Percentiles rank a stretch among this genome's conserved stretches.
Conservation (phyloP, 768 basidiomycete genomes). For the Punctularia strigosozonata region DNA sequence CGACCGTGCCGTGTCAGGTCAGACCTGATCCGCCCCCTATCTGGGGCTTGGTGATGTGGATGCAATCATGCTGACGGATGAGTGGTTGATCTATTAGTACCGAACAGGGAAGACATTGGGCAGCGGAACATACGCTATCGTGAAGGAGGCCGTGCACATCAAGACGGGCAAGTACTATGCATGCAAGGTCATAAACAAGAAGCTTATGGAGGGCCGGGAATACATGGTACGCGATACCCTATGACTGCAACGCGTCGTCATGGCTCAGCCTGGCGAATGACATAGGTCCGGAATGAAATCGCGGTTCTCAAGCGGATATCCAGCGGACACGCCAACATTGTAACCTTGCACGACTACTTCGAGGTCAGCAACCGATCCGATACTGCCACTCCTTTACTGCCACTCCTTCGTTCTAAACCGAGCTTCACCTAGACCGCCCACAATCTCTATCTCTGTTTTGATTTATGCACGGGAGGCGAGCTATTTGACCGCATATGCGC, state of each 20-base stretch:
- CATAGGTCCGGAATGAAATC: constrained; percentile 92
- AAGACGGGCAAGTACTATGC: constrained; percentile 91
- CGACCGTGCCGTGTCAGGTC: neutral
- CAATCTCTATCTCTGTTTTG: constrained; percentile 91
- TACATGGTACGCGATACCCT: constrained; percentile 64
- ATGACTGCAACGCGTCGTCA: constrained; percentile 4
- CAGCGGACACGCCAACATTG: constrained; percentile 81
- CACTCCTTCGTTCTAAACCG: no score
- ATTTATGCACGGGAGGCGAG: constrained; percentile 94
- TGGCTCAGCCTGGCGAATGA: neutral
- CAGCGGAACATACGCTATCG: constrained; percentile 91
- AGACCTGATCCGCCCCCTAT: neutral
- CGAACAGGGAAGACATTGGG: constrained; percentile 82
- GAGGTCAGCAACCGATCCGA: constrained; percentile 70
- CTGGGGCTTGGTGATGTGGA: neutral
- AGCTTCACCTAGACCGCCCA: constrained; percentile 54
- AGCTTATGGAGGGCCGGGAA: constrained; percentile 95
- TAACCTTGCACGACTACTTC: constrained; percentile 93
- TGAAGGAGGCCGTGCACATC: constrained; percentile 92
- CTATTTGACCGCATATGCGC: constrained; percentile 99
- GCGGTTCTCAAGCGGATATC: constrained; percentile 89
- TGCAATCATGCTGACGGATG: neutral
- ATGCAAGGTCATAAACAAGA: constrained; percentile 99
- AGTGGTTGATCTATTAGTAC: constrained; percentile 34
- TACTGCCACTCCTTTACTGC: no score